A percentile compares a stretch with the other conserved stretches of the same genome.
Evolutionary conservation across 164 flowering plant species (phyloP).

Genomic region (grape (Vitis vinifera)): ASM3070453v1 NC_081805.1:3352501-3353000

Average conservation of each 20-base stretch:
- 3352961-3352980: neutral
- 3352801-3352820: no score
- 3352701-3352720: constrained; percentile 45
- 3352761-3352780: neutral
- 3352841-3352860: neutral
- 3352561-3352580: no score
- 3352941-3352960: no score
- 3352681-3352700: constrained; percentile 68
- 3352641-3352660: constrained; percentile 59
- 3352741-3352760: neutral
- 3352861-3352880: neutral
- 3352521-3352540: no score
- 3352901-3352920: neutral
- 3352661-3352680: constrained; percentile 68
- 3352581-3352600: no score
- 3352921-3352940: neutral
- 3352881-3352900: neutral
- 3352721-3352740: neutral
- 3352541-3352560: no score
- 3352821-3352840: neutral
- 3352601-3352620: no score
- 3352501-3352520: no score
- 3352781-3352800: no score
- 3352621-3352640: no score
- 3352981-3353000: neutral